Base-by-base conservation (phyloP, 257 asterid genomes). In the Plantago major region DNA sequence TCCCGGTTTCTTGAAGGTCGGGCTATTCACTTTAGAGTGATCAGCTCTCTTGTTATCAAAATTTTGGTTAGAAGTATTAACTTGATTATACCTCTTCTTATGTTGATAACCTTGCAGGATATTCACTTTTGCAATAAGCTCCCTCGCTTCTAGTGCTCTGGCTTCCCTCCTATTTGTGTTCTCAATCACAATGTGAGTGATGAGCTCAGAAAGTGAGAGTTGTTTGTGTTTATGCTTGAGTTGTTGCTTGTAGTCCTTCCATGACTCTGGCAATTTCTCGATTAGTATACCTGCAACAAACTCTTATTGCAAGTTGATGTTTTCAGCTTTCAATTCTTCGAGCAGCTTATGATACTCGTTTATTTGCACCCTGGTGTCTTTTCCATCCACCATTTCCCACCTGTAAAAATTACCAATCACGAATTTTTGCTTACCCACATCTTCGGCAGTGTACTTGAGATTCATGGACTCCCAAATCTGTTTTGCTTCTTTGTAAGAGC, bases 401-500 rank as follows among this genome's bases (percentile, higher is more conserved):
- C 12, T 44, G 48, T 44, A 44, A 44, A 10, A 14, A 13, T 15
- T 48, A 1, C 22, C 54, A 48, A 13, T 48, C 22, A 16, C 22
- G 6, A 48, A 48, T 2, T 14, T 3, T n/a, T 48, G 19, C 22
- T 48, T 48, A 10, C 54, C 54, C 13, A 14, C 49, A 45, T 45
- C 46, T 12, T 43, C 46, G 46, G 46, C 46, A 43, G 46, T 43
- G 46, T 43, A 2, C 13, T 43, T n/a, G n/a, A n/a, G n/a, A n/a
- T n/a, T n/a, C n/a, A n/a, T n/a, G n/a, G n/a, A n/a, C n/a, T n/a
- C n/a, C n/a, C n/a, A n/a, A 7, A 53, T 53, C 3, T 53, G n/a
- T 12, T 53, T 53, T 0, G 58, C 58, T 22, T 53, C 58, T 53
- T 46, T 53, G 42, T 19, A 53, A 1, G 58, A 53, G 37, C 58